Base-by-base conservation (phyloP, 2,329 filamentous ascomycete species). In the Blastomyces gilchristii region DNA sequence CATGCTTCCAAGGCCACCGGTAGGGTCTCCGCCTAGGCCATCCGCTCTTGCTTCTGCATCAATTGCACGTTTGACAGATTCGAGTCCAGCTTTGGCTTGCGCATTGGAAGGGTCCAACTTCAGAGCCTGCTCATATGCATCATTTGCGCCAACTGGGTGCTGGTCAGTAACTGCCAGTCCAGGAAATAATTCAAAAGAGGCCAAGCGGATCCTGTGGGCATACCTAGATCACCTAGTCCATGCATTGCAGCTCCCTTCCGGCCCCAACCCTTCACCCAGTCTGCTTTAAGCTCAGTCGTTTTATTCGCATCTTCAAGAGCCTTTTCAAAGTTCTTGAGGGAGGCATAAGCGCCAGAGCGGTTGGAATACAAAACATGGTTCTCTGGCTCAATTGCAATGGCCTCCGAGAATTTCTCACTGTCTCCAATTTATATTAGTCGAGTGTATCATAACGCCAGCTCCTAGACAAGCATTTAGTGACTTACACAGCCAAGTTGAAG, bases 321-420 rank as follows among this genome's bases (percentile, higher is more conserved):
- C 69, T 88, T 84, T 67, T 89, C 81, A 82, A 89, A 99, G 64
- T 97, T 86, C 76, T 87, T 90, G 77, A 96, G 89, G 61, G 94
- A 97, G 54, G 93, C 90, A 73, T 96, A 86, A 58, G 85, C 83
- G 64, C 85, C 94, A 39, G 94, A 97, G 69, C 94, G 87, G 80
- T 99, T 99, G 73, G 92, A 97, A 83, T 93, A 99, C 63, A 99
- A 88, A 69, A 99, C 93, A 78, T 99, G 94, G 78, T 99, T 99
- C 66, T 82, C 80, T 59, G 92, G 88, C 67, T 97, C 90, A 72
- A 96, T 79, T 63, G 86, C 88, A 73, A 99, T 97, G 61, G 94
- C 94, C 78, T 96, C 84, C 63, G 91, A 89, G 79, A 99, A 99
- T 74, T 97, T 94, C 69, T 92, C 88, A 76, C 93, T 97, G 70